Base-by-base conservation (phyloP, 2,329 filamentous ascomycete genomes). In the Apiospora phragmitis region DNA sequence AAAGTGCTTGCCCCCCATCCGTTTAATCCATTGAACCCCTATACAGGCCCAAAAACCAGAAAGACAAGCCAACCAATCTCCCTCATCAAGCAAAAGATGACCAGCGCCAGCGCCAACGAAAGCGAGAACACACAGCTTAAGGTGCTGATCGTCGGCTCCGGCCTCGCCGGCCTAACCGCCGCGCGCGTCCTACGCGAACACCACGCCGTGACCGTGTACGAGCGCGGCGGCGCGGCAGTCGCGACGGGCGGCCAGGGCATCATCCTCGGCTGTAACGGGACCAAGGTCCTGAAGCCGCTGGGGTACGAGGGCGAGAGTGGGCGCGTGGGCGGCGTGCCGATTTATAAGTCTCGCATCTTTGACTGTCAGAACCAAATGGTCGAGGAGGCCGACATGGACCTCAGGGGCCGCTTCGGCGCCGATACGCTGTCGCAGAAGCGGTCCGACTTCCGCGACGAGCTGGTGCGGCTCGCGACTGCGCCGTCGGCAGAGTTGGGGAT, bases 381-480 rank as follows among this genome's bases (percentile, higher is more conserved):
- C 55, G 18, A 38, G 32, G 55, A 38, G 3, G 11, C 83, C 26
- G 73, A 76, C 2, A 73, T 82, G 21, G 72, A 74, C 16, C 9
- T 62, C 0, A 77, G 74, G 32, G 73, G 70, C 12, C 74, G 76
- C 35, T 83, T 80, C 70, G 82, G 80, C 4, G 80, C 80, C 7
- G 79, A 83, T 68, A 76, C 80, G 11, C 77, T 84, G 62, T 75
- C 83, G 55, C 83, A 82, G 69, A 82, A 84, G 70, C 76, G 82
- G 24, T 81, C 82, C 62, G 83, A 84, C 70, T 73, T 84, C 0
- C 82, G 83, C 72, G 71, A 75, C 3, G 79, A 77, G 26, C 74
- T 82, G 32, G 43, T 51, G 11, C 18, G 38, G 29, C 16, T 67
- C 18, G 41, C 74, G 18, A 47, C 51, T 5, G 51, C 51, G 26